phyloP scores from a whole-genome alignment of 495 filamentous ascomycete species.

The Penicillium longicatenatum region DNA sequence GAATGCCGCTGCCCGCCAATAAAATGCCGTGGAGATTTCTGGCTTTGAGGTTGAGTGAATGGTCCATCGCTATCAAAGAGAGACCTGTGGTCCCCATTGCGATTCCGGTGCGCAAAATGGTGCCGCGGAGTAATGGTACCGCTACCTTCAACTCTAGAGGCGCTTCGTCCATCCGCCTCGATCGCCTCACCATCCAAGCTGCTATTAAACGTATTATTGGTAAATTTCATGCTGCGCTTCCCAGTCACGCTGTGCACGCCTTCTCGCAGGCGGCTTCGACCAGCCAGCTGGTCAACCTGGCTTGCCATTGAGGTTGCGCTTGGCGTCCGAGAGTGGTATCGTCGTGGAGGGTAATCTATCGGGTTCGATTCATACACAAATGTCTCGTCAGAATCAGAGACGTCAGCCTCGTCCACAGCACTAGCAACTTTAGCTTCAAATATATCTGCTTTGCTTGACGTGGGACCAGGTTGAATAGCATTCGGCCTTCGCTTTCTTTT shows the following conservation, averaged over 20 bases:
- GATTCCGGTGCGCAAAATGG: slow-evolving; percentile 67
- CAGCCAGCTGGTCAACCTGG: slow-evolving; percentile 69
- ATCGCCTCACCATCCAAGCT: slow-evolving; percentile 60
- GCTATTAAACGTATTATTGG: slow-evolving; percentile 73
- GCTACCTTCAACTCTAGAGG: slow-evolving; percentile 56
- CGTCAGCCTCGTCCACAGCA: slow-evolving; percentile 88
- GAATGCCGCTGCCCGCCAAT: slow-evolving; percentile 39
- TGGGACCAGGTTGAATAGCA: slow-evolving; percentile 49
- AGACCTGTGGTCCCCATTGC: slow-evolving; percentile 64
- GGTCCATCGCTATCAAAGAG: slow-evolving; percentile 80
- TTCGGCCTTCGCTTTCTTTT: slow-evolving; percentile 71
- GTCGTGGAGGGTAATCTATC: slow-evolving; percentile 70
- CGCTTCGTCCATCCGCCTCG: slow-evolving; percentile 65
- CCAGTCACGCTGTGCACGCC: slow-evolving; percentile 66
- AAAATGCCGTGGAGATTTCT: slow-evolving; percentile 64
- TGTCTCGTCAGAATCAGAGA: slow-evolving; percentile 95
- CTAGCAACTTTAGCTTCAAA: slow-evolving; percentile 96
- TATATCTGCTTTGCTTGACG: slow-evolving; percentile 95
- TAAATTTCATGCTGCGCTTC: slow-evolving; percentile 98
- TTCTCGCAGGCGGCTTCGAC: slow-evolving; percentile 65
- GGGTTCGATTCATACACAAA: slow-evolving; percentile 99
- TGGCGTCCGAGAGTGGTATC: slow-evolving; percentile 93
- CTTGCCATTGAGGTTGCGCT: slow-evolving; percentile 90
- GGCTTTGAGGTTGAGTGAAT: slow-evolving; percentile 48
- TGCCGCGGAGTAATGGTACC: slow-evolving; percentile 64